These are phyloP conservation scores for Cutaneotrichosporon curvatum DNA, from an alignment of 1,284 basidiomycete genomes.

Conservation along the genomic window DNA sequence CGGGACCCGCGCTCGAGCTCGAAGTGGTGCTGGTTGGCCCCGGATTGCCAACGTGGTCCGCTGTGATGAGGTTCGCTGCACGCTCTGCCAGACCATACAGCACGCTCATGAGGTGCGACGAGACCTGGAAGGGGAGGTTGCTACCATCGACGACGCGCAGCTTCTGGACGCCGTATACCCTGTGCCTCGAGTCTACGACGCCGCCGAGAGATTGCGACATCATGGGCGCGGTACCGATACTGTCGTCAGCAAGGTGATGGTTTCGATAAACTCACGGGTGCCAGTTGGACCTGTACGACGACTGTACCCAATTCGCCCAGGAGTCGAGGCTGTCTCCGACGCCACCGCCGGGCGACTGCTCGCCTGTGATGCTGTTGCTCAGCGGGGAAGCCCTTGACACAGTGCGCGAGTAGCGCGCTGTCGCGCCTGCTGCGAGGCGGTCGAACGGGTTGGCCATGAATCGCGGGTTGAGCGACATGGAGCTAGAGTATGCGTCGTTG, in stretches of 20 bases:
- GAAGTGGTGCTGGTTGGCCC: neutral
- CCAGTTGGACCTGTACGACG: constrained; percentile 32
- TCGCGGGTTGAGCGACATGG: constrained; percentile 36
- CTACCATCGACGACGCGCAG: constrained; percentile 51
- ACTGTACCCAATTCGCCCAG: constrained; percentile 43
- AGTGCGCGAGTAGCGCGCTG: constrained; percentile 20
- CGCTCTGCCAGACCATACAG: constrained; percentile 40
- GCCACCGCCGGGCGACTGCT: constrained; percentile 38
- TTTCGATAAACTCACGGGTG: constrained; percentile 47
- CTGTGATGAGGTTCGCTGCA: constrained; percentile 36
- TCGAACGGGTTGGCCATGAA: constrained; percentile 42
- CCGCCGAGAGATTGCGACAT: constrained; percentile 57
- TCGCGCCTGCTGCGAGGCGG: constrained; percentile 20
- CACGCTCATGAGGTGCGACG: constrained; percentile 36
- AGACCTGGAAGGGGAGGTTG: constrained; percentile 48
- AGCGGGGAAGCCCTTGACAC: constrained; percentile 17
- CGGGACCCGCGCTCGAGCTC: constrained; percentile 4
- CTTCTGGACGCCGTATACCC: constrained; percentile 44
- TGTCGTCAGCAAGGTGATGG: too few relatives aligned
- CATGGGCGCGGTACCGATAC: constrained; percentile 57
- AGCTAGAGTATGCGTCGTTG: constrained; percentile 28
- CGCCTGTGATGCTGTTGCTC: constrained; percentile 24
- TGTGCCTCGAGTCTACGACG: constrained; percentile 48
- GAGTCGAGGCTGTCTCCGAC: constrained; percentile 29
- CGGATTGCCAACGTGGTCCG: constrained; percentile 17